Percentiles rank a stretch among this genome's conserved stretches.
phyloP scores from a whole-genome alignment of 208 protist species.

The Wallacemonas sp. region DNA sequence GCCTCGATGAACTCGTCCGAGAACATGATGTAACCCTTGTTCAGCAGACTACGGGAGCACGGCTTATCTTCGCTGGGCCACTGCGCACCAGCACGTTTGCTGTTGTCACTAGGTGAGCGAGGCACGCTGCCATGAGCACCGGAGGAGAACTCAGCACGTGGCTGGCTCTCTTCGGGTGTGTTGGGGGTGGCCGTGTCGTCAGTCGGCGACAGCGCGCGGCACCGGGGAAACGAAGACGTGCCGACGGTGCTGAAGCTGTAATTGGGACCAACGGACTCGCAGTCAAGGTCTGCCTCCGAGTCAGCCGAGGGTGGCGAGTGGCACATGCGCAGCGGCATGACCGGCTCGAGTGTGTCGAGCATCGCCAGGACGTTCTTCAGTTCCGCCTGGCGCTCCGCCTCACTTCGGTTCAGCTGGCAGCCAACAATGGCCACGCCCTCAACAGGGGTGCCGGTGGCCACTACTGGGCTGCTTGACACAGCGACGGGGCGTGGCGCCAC shows the following conservation, averaged over 20 bases:
- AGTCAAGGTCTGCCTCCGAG: neutral
- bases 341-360: neutral
- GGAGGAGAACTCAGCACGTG: no score
- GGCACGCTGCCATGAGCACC: no score
- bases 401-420: neutral
- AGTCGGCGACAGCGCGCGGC: neutral
- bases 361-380: neutral
- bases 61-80: neutral
- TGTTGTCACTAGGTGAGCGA: no score
- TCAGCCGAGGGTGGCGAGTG: neutral
- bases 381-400: neutral
- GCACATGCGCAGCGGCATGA: neutral
- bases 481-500: neutral
- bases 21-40: constrained; percentile 23
- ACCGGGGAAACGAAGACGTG: neutral
- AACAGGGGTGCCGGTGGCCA: neutral
- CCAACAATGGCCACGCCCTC: neutral
- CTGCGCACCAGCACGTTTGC: neutral
- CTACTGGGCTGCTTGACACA: neutral
- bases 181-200: neutral
- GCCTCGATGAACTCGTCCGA: constrained; percentile 18
- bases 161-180: no score
- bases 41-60: constrained; percentile 10
- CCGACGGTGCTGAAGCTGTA: neutral
- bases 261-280: neutral